Evolutionary conservation across 2,329 filamentous ascomycete species (phyloP), one percentile per base, ranked within the genome.

Genomic region (Aureobasidium lini): DNA sequence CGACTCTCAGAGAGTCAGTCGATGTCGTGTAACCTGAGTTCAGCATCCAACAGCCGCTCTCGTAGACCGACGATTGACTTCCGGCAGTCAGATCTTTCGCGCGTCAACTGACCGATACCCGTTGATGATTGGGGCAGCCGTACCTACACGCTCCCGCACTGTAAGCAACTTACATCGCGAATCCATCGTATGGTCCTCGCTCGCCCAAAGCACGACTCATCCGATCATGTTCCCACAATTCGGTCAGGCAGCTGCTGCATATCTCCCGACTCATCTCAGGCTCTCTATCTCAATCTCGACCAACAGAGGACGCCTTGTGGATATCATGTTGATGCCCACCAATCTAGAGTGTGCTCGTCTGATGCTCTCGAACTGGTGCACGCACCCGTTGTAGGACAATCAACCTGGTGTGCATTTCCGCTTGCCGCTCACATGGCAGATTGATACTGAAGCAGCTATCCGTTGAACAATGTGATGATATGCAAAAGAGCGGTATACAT

Each of bases 341-440:
- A 28, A 16, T 11, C 32, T 15, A 7, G 37, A 31, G 4, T 10
- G 28, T 43, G 39, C n/a, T 34, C 50, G 23, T 43, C 37, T 42
- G 39, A 15, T 37, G 18, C 39, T 32, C 32, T 42, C 7, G 34
- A 50, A 50, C 31, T 18, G 13, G 23, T 32, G 49, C 37, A 42
- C 32, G 49, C 34, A 16, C 31, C 50, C 50, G 37, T 28, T 18
- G 50, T 40, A 36, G 8, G 34, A 52, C 34, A 40, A 16, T 10
- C 10, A 40, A 18, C 40, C 48, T 40, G 48, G 36, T 52, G 18
- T 40, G 34, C 48, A 29, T 56, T 40, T 46, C 52, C 39, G 40
- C 52, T 46, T 56, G 52, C 52, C 15, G 50, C 34, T 54, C 50
- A 16, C 52, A 56, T 56, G 52, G 52, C 31, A 29, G 40, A 5